Percentiles rank a stretch among this genome's conserved stretches.
Evolutionary conservation across 1,139 yeast species (phyloP).

Genomic region (Pichia sp.): DNA sequence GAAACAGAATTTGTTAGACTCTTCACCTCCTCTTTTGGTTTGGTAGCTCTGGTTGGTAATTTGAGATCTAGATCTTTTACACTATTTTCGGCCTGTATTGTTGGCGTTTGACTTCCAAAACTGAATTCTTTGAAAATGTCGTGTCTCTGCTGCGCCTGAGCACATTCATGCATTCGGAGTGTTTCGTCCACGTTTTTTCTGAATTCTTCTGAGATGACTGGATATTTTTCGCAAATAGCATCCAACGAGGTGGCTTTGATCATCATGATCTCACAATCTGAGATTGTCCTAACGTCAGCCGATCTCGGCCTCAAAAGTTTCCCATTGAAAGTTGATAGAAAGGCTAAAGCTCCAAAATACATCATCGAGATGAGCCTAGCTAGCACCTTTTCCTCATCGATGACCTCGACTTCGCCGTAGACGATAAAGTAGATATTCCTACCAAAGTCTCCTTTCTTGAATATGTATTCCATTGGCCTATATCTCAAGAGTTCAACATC

Average conservation of each 20-base stretch:
- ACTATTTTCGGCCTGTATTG: neutral
- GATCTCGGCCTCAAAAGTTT: conserved; percentile 38
- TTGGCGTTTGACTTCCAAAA: neutral
- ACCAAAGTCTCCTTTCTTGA: conserved; percentile 56
- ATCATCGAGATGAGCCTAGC: conserved; percentile 62
- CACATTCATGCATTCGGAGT: neutral
- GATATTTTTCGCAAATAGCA: conserved; percentile 52
- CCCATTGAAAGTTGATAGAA: conserved; percentile 44
- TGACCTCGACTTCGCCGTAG: conserved; percentile 67
- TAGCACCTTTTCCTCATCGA: conserved; percentile 43
- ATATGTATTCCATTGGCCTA: conserved; percentile 56
- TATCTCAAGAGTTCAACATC: conserved; percentile 54
- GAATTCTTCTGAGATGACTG: conserved; percentile 57
- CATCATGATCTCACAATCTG: conserved; percentile 57
- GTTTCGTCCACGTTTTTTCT: conserved; percentile 52
- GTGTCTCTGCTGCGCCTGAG: neutral
- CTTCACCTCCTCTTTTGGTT: neutral
- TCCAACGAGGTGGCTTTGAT: conserved; percentile 52
- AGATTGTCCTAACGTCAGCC: conserved; percentile 60
- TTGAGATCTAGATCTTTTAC: conserved; percentile 1
- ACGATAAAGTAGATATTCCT: conserved; percentile 64
- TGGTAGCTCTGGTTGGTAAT: neutral
- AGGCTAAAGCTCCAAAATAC: conserved; percentile 76
- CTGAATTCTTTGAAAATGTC: neutral
- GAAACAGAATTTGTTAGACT: neutral